Base-by-base conservation (phyloP, 306 rosid genomes). In the Glycine latifolia region DNA sequence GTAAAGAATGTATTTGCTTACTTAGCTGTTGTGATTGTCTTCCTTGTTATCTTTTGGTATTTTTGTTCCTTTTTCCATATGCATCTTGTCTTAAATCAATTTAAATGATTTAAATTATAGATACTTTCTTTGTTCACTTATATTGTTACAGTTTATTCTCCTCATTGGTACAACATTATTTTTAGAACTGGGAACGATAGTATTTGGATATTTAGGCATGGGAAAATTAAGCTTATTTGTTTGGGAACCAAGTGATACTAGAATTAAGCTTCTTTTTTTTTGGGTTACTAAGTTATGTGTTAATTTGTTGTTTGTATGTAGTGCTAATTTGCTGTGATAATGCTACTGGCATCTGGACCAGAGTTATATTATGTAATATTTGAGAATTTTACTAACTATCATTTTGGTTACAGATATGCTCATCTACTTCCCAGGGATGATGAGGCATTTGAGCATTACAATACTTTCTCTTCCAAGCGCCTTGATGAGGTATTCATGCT, bases 381-480 rank as follows among this genome's bases (percentile, higher is more conserved):
- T 6, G 3, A 67, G 67, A 35, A 37, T 7, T 55, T 70, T 75
- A 44, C 54, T 49, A 15, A 84, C 43, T 60, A 39, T 68, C 26
- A 39, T 78, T 58, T 65, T 86, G 80, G 56, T 77, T 79, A 17
- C 89, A 94, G 99, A 83, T 93, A 89, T 81, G 92, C 92, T 4
- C 99, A 95, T 87, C 68, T 95, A 84, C 99, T 95, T 76, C 99
- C 98, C 17, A 87, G 85, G 83, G 94, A 93, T 73, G 92, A 87
- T 71, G 97, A 95, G 79, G 96, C 99, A 78, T 89, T 95, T 87
- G 99, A 90, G 81, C 96, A 88, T 84, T 95, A 95, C 81, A 88
- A 80, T 84, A 67, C 85, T 71, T 90, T 91, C 87, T 91, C 91
- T 75, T 86, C 92, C 76, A 95, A 91, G 93, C 94, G 93, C 54